Evolutionary conservation across 2,329 filamentous ascomycete genomes (phyloP).

Genomic region (Pseudopyricularia cyperi): DNA sequence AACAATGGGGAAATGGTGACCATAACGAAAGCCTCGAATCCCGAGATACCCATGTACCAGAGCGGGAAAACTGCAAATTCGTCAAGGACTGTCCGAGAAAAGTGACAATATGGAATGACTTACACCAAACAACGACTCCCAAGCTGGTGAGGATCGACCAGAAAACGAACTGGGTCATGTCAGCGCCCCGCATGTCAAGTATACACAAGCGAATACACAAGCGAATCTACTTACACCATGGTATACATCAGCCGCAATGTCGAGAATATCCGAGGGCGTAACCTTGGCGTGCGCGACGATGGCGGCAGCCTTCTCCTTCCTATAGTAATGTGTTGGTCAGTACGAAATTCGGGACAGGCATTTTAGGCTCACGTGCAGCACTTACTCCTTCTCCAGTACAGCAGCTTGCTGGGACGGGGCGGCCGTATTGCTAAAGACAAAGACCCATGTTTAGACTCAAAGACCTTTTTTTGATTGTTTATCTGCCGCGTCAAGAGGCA

Average conservation of each 20-base stretch:
- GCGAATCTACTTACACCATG: conserved; percentile 55
- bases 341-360: background rate
- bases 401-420: conserved; percentile 31
- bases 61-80: conserved; percentile 65
- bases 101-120: background rate
- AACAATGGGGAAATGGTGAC: conserved; percentile 69
- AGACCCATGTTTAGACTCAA: conserved; percentile 18
- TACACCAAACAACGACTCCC: conserved; percentile 75
- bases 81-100: conserved; percentile 4
- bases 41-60: conserved; percentile 98
- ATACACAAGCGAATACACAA: background rate
- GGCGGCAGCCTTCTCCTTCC: conserved; percentile 63
- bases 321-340: background rate
- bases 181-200: conserved; percentile 24
- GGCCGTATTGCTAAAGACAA: conserved; percentile 31
- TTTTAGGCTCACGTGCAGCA: background rate
- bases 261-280: conserved; percentile 59
- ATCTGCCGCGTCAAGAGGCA: conserved; percentile 11
- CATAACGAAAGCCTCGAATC: conserved; percentile 86
- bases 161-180: conserved; percentile 53
- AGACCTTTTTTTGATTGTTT: conserved; percentile 13
- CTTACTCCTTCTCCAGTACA: conserved; percentile 50
- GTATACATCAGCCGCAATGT: conserved; percentile 80
- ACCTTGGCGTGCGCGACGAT: conserved; percentile 59
- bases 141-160: conserved; percentile 91